Evolutionary conservation across 1,284 basidiomycete genomes (phyloP).

Genomic region (Filobasidium uniguttulatum): DNA sequence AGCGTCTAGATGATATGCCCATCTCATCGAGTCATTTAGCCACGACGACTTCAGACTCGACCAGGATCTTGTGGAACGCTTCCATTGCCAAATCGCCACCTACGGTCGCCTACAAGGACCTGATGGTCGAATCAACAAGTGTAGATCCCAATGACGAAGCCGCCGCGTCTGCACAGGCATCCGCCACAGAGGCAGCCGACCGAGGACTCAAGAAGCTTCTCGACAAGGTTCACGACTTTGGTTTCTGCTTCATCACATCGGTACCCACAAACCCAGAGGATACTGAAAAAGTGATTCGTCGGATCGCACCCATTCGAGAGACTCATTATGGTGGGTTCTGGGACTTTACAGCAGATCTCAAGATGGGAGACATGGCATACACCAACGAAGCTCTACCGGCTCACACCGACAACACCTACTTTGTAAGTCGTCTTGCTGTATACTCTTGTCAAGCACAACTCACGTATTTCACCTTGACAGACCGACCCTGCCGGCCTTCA

Average conservation of each 20-base stretch:
- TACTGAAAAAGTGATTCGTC: constrained; percentile 62
- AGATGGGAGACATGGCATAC: constrained; percentile 79
- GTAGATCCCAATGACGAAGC: not conserved
- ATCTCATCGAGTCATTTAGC: not conserved
- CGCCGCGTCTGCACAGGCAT: constrained; percentile 17
- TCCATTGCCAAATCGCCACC: constrained; percentile 65
- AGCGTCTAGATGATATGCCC: not conserved
- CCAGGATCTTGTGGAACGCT: constrained; percentile 67
- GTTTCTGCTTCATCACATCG: constrained; percentile 74
- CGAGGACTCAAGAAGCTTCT: constrained; percentile 67
- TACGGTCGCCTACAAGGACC: constrained; percentile 57
- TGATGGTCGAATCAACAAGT: constrained; percentile 41
- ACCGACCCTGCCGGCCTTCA: constrained; percentile 88
- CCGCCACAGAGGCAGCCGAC: constrained; percentile 38
- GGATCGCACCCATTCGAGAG: constrained; percentile 79
- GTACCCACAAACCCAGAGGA: constrained; percentile 69
- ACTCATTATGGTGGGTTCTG: constrained; percentile 94
- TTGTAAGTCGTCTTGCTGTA: constrained; percentile 42
- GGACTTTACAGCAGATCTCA: constrained; percentile 88
- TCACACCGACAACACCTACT: constrained; percentile 94
- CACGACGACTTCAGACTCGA: not conserved
- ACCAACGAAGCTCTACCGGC: constrained; percentile 74
- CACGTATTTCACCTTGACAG: constrained; percentile 33
- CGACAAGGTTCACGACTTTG: constrained; percentile 64
- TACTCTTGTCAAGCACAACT: no score